Evolutionary conservation across 2,329 filamentous ascomycete genomes (phyloP).

Genomic region (Pseudocercospora eumusae): DNA sequence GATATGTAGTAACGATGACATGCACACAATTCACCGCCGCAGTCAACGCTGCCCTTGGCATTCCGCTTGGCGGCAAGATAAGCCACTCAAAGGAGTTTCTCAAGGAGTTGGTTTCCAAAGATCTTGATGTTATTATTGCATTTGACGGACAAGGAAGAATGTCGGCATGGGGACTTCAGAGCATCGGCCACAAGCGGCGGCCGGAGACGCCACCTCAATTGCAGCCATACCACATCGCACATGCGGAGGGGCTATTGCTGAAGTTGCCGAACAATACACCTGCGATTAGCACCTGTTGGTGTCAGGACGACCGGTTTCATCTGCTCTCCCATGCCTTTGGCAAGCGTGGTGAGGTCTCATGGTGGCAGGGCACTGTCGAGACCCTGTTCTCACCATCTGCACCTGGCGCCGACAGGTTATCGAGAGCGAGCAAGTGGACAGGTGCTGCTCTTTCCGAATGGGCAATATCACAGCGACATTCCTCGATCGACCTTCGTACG

Average conservation of each 20-base stretch:
- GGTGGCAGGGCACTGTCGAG: slow-evolving; percentile 76
- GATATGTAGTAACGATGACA: slow-evolving; percentile 81
- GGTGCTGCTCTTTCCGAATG: slow-evolving; percentile 9
- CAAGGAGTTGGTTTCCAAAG: slow-evolving; percentile 80
- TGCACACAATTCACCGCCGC: slow-evolving; percentile 76
- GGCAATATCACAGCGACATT: background rate
- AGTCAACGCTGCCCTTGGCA: slow-evolving; percentile 55
- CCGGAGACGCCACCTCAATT: slow-evolving; percentile 43
- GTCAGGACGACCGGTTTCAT: slow-evolving; percentile 35
- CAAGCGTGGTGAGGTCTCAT: slow-evolving; percentile 73
- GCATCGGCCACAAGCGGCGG: slow-evolving; percentile 70
- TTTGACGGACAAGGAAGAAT: slow-evolving; percentile 82
- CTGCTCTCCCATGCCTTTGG: slow-evolving; percentile 78
- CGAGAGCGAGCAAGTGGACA: slow-evolving; percentile 10
- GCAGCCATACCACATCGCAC: slow-evolving; percentile 82
- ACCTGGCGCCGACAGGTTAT: slow-evolving; percentile 28
- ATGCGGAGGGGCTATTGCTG: slow-evolving; percentile 61
- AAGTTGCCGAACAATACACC: slow-evolving; percentile 23
- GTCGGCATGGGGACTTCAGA: slow-evolving; percentile 91
- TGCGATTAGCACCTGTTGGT: slow-evolving; percentile 34
- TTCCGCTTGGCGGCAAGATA: slow-evolving; percentile 46
- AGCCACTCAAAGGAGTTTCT: slow-evolving; percentile 79
- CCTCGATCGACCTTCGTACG: background rate
- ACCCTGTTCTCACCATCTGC: slow-evolving; percentile 71
- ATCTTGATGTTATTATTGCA: slow-evolving; percentile 82